These are phyloP conservation scores for Thymus mandschuricus DNA, from an alignment of 257 asterid species.

Conservation along the genomic window DNA sequence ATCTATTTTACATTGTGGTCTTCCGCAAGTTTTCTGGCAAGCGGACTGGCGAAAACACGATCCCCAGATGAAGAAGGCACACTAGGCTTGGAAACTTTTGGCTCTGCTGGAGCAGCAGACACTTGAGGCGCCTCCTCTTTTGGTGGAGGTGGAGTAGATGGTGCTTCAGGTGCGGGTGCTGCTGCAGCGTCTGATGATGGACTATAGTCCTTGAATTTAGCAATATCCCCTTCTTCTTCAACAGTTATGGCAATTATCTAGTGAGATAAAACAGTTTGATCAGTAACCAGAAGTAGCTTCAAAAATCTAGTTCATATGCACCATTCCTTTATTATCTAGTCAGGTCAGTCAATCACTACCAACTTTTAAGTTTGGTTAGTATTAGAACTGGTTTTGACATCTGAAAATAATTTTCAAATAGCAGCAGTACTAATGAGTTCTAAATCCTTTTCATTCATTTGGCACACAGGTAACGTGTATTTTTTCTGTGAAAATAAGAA, in stretches of 20 bases:
- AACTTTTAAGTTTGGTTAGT: slow-evolving; percentile 7
- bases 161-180: slow-evolving; percentile 50
- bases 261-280: slow-evolving; percentile 19
- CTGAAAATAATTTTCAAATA: slow-evolving; percentile 6
- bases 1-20: slow-evolving; percentile 64
- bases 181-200: slow-evolving; percentile 75
- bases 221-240: slow-evolving; percentile 83
- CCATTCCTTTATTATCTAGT: background rate
- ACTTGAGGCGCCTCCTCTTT: slow-evolving; percentile 62
- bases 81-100: slow-evolving; percentile 63
- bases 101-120: slow-evolving; percentile 62
- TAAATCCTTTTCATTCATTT: slow-evolving; percentile 11
- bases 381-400: slow-evolving; percentile 10
- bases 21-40: slow-evolving; percentile 88
- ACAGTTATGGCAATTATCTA: slow-evolving; percentile 87
- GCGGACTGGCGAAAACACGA: slow-evolving; percentile 93
- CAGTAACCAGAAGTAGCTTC: slow-evolving; percentile 27
- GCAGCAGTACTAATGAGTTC: slow-evolving; percentile 1
- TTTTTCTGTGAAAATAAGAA: slow-evolving; percentile 16
- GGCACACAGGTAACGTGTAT: background rate
- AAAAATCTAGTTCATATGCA: background rate
- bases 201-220: slow-evolving; percentile 75
- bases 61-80: slow-evolving; percentile 57
- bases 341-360: slow-evolving; percentile 5
- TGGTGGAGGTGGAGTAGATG: slow-evolving; percentile 71